phyloP scores from a whole-genome alignment of 2,329 filamentous ascomycete species.

The Passalora sequoiae region DNA sequence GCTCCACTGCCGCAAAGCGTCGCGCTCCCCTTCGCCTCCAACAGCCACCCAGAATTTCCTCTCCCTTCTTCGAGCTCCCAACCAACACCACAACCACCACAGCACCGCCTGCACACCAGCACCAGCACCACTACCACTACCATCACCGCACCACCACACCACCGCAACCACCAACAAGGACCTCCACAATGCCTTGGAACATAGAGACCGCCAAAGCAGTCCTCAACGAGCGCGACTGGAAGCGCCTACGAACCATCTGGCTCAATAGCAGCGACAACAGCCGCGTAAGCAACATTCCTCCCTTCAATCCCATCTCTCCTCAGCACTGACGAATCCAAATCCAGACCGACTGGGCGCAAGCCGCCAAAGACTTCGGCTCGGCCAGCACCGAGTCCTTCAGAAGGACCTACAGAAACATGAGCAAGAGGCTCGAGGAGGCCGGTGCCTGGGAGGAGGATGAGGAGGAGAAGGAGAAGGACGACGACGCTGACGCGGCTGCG shows the following conservation, averaged over 20 bases:
- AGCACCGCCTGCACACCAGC: neutral
- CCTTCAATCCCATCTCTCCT: neutral
- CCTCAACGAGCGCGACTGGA: constrained; percentile 1
- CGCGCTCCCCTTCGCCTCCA: no score
- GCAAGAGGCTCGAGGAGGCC: constrained; percentile 2
- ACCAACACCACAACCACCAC: neutral
- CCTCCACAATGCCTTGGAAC: neutral
- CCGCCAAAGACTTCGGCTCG: constrained; percentile 3
- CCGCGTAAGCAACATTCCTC: neutral
- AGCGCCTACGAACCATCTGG: neutral
- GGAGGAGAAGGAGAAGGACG: neutral
- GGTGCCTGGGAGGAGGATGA: neutral
- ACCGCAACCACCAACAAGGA: neutral
- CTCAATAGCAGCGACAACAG: no score
- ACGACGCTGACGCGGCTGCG: no score
- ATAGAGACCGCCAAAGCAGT: neutral
- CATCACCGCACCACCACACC: neutral
- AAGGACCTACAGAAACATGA: neutral
- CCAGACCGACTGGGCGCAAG: constrained; percentile 1
- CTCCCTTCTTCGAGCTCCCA: neutral
- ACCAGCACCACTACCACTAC: neutral
- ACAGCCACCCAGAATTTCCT: no score
- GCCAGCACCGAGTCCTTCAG: neutral
- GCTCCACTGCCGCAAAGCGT: no score
- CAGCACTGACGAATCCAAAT: no score